Base-by-base conservation (phyloP, 805 yeast genomes). In the Metschnikowia baotianmanensis region DNA sequence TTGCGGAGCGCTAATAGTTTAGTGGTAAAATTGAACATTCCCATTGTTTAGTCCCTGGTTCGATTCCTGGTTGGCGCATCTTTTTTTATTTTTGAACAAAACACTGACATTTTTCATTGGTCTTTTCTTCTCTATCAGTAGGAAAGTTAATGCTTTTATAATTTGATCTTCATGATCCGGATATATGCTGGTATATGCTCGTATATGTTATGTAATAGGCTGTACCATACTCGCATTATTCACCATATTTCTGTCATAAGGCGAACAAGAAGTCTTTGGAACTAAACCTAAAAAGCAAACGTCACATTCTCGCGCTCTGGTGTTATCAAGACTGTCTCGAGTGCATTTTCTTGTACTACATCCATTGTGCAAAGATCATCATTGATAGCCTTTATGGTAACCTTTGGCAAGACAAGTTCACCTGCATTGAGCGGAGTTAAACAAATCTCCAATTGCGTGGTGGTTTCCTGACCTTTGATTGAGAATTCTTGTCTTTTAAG, bases 381-480 rank as follows among this genome's bases (percentile, higher is more conserved):
- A 12, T 58, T 23, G n/a, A 50, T 36, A 25, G 58, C 50, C 48
- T 58, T 61, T 7, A 71, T 53, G 12, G 71, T 74, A 4, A 86
- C 66, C 40, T 67, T 74, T 0, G 97, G 97, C 25, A 86, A 65
- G 2, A 70, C 61, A 8, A 90, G 56, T 43, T 82, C 80, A 0
- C 98, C 97, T 17, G 82, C 78, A 45, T 77, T 82, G 38, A 88
- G 58, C 1, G 98, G 97, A 12, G 87, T 72, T 46, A 90, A 59
- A 3, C 74, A 63, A 13, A 89, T 43, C 13, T 71, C 59, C 26
- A 69, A 44, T 12, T 42, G 45, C 19, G 47, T 38, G n/a, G 29
- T 36, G 31, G 33, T 42, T 19, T 40, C 53, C 28, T 13, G 26
- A 7, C 48, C 45, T 8, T 60, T 66, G 5, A 73, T 60, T 2